phyloP scores from a whole-genome alignment of 768 basidiomycete species.

The Suillus lakei region DNA sequence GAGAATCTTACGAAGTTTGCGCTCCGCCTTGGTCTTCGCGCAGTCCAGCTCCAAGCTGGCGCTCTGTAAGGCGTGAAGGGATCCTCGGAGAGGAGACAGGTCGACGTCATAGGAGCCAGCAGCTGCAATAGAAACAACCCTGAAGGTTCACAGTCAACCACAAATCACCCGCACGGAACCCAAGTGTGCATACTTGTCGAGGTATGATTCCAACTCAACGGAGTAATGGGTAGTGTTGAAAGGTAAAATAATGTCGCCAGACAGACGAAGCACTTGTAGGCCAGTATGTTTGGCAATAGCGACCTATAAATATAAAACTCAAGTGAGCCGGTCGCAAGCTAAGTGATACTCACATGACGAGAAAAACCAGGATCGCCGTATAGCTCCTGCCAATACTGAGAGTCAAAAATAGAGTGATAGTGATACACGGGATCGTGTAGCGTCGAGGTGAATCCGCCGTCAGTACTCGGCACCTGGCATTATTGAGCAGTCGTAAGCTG shows the following conservation, averaged over 20 bases:
- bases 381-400: slow-evolving; percentile 59
- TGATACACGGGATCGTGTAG: slow-evolving; percentile 58
- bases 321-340: background rate
- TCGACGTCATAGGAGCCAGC: slow-evolving; percentile 33
- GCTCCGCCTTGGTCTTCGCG: slow-evolving; percentile 61
- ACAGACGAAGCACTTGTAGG: slow-evolving; percentile 55
- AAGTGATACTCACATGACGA: slow-evolving; percentile 49
- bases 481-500: background rate
- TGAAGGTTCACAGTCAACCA: slow-evolving; percentile 14
- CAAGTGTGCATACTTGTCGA: slow-evolving; percentile 47
- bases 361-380: slow-evolving; percentile 70
- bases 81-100: slow-evolving; percentile 48
- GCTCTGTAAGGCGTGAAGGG: slow-evolving; percentile 49
- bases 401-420: slow-evolving; percentile 66
- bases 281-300: slow-evolving; percentile 65
- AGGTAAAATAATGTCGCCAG: slow-evolving; percentile 60
- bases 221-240: slow-evolving; percentile 74
- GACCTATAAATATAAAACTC: slow-evolving; percentile 36
- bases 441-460: slow-evolving; percentile 42
- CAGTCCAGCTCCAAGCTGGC: slow-evolving; percentile 59
- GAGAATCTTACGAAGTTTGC: slow-evolving; percentile 50
- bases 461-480: slow-evolving; percentile 33
- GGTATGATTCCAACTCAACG: slow-evolving; percentile 55
- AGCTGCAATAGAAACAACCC: slow-evolving; percentile 33
- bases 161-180: background rate